These are phyloP conservation scores for Mucor plumbeus DNA, from an alignment of 371 early-diverging fungal species.

Conservation along the genomic window DNA sequence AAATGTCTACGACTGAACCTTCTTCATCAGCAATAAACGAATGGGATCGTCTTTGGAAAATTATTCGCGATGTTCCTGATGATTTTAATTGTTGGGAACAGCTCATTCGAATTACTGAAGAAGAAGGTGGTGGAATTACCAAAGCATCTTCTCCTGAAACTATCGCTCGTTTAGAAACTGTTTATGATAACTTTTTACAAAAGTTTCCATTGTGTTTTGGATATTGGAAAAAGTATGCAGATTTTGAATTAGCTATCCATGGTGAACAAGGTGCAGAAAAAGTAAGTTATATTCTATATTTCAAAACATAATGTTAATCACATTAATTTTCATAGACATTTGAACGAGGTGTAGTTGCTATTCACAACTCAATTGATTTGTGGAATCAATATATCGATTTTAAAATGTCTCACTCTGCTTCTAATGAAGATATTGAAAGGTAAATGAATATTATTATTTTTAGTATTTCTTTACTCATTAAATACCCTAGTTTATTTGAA, in stretches of 20 bases:
- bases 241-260: constrained; percentile 54
- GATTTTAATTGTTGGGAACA: constrained; percentile 69
- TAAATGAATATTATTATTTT: constrained; percentile 33
- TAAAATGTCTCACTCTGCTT: constrained; percentile 52
- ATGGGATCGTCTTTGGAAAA: constrained; percentile 58
- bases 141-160: constrained; percentile 40
- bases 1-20: no score
- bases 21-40: constrained; percentile 11
- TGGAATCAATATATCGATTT: constrained; percentile 74
- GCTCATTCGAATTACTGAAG: constrained; percentile 58
- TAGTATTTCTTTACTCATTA: no score
- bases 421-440: constrained; percentile 61
- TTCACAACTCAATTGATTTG: constrained; percentile 69
- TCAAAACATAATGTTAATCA: neutral
- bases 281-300: constrained; percentile 30
- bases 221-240: constrained; percentile 81
- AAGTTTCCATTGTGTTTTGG: constrained; percentile 78
- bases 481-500: constrained; percentile 52
- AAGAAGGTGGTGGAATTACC: constrained; percentile 55
- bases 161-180: constrained; percentile 48
- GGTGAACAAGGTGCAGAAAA: constrained; percentile 63
- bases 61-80: constrained; percentile 56
- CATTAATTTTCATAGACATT: constrained; percentile 48
- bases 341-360: constrained; percentile 67
- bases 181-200: constrained; percentile 66